Base-by-base conservation (phyloP, 768 basidiomycete species). In the Tephrocybe sp. region DNA sequence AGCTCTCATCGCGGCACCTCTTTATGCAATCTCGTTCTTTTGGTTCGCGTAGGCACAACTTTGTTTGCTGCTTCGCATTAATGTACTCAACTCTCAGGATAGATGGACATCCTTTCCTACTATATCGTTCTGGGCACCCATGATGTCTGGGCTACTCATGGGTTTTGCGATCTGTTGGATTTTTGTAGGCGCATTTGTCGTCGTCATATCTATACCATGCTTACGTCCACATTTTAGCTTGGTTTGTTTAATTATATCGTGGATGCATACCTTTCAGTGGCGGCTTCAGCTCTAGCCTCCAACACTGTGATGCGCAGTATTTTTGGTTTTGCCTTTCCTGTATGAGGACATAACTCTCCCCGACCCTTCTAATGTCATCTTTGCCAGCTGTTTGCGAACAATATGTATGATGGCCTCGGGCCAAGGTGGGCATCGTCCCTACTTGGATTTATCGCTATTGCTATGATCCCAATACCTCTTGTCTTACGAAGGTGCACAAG, bases 21-120 rank as follows among this genome's bases (percentile, higher is more conserved):
- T 82, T 15, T 74, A 82, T 50, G 66, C 77, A 13, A 41, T 71
- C 18, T 74, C 79, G 4, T 79, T 85, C 63, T 86, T 87, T 64
- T 84, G 84, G 84, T 83, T 87, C 59, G 76, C 67, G 73, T 79
- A 52, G 58, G 73, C 7, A 32, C 12, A 22, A 6, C 36, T 35
- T 16, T 19, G 6, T 40, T 24, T 30, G 9, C 27, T 28, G 37
- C 18, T 39, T 32, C 28, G 21, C 15, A 21, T 39, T 8, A 21
- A 36, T 42, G 21, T 18, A 19, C 40, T 41, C n/a, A 18, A 41
- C 41, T n/a, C n/a, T n/a, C n/a, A n/a, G n/a, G n/a, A n/a, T n/a
- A 81, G 82, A 25, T 84, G 83, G 83, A 80, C 83, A 1, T 81
- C 81, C 0, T 79, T 61, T 51, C 76, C 81, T 9, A 68, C 64